These are phyloP conservation scores for Starmera dryadoides DNA, from an alignment of 805 yeast species.

Conservation along the genomic window DNA sequence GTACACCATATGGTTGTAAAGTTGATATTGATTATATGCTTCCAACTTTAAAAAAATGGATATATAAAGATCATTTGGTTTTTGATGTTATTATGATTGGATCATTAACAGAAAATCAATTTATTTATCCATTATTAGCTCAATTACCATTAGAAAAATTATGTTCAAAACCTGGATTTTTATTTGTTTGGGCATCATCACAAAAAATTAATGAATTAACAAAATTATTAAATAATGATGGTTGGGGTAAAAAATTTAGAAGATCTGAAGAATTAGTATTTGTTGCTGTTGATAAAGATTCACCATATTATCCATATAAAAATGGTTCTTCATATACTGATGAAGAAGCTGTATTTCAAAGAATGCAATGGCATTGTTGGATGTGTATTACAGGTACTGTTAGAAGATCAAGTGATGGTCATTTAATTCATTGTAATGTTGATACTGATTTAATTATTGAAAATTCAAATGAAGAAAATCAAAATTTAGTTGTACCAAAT, in stretches of 20 bases:
- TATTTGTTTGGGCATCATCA: conserved; percentile 84
- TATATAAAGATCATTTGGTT: conserved; percentile 43
- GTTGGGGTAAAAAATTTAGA: conserved; percentile 65
- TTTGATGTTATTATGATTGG: conserved; percentile 94
- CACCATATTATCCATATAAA: conserved; percentile 59
- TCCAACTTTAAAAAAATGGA: conserved; percentile 56
- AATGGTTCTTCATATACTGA: conserved; percentile 26
- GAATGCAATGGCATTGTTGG: conserved; percentile 94
- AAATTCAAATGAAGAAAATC: conserved; percentile 23
- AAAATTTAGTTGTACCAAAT: conserved; percentile 55
- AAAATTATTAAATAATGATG: conserved; percentile 42
- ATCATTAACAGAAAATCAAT: conserved; percentile 69
- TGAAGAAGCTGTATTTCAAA: conserved; percentile 46
- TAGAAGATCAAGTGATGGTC: conserved; percentile 74
- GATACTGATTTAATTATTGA: conserved; percentile 86
- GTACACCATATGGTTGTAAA: conserved; percentile 61
- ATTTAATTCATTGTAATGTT: conserved; percentile 84
- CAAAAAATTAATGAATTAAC: conserved; percentile 60
- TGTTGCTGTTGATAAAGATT: conserved; percentile 58
- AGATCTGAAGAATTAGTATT: conserved; percentile 87
- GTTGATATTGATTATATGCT: conserved; percentile 46
- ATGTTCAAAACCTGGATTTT: conserved; percentile 78
- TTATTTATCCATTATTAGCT: conserved; percentile 52
- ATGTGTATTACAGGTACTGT: conserved; percentile 97
- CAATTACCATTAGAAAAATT: conserved; percentile 66